These are phyloP conservation scores for Termitomyces sp. DNA, from an alignment of 768 basidiomycete genomes.

Conservation along the genomic window DNA sequence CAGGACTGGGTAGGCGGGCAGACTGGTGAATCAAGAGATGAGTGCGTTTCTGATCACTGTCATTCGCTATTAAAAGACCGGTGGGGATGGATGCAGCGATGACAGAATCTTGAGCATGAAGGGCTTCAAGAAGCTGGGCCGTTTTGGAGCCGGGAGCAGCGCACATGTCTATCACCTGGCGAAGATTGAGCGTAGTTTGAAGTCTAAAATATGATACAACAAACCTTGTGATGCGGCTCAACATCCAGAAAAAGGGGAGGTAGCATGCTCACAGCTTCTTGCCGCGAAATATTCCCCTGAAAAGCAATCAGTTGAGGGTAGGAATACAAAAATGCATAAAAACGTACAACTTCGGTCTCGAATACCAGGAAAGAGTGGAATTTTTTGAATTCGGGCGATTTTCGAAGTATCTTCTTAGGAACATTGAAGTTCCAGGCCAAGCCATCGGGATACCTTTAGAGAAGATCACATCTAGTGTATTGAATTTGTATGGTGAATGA, in stretches of 20 bases:
- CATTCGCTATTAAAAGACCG: slow-evolving; percentile 92
- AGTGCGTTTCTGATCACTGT: slow-evolving; percentile 90
- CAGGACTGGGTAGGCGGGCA: slow-evolving; percentile 87
- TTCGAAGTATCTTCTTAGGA: slow-evolving; percentile 83
- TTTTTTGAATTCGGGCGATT: slow-evolving; percentile 84
- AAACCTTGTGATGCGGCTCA: slow-evolving; percentile 82
- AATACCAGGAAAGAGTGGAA: slow-evolving; percentile 97
- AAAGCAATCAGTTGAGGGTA: not conserved
- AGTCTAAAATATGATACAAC: not conserved
- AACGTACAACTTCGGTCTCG: slow-evolving; percentile 91
- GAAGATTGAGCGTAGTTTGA: slow-evolving; percentile 3
- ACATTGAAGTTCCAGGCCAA: slow-evolving; percentile 97
- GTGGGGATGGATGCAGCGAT: slow-evolving; percentile 68
- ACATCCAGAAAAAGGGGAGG: slow-evolving; percentile 94
- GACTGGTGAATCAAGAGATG: slow-evolving; percentile 97
- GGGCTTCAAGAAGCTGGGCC: slow-evolving; percentile 92
- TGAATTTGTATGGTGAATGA: slow-evolving; percentile 1
- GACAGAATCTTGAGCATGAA: slow-evolving; percentile 75
- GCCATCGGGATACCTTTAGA: slow-evolving; percentile 86
- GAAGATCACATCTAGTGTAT: slow-evolving; percentile 10
- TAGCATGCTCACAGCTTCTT: slow-evolving; percentile 99
- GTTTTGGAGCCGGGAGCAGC: slow-evolving; percentile 99
- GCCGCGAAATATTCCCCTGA: slow-evolving; percentile 92
- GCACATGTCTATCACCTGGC: slow-evolving; percentile 92
- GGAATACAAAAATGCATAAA: not conserved